Evolutionary conservation across 208 protist genomes (phyloP).

Genomic region (Leishmania gerbilli): DNA sequence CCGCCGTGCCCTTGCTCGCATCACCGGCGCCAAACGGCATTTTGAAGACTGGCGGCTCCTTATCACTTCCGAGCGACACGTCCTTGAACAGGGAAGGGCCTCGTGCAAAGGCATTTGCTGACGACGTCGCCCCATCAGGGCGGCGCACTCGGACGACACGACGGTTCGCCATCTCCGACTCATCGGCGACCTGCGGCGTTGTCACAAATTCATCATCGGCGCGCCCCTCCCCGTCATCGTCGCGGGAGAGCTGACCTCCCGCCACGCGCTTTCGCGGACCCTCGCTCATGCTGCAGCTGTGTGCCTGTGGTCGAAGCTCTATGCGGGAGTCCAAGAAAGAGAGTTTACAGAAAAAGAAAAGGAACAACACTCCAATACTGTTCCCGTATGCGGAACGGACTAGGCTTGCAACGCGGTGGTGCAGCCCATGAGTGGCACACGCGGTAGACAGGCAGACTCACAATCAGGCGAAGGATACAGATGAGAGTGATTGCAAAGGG

Average conservation of each 20-base stretch:
- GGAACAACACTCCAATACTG: neutral
- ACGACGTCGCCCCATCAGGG: conserved; percentile 1
- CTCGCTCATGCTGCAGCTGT: conserved; percentile 18
- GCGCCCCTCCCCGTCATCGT: conserved; percentile 36
- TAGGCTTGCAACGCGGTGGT: neutral
- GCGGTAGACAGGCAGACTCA: neutral
- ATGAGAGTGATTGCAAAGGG: neutral
- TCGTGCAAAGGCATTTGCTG: conserved; percentile 2
- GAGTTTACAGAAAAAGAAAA: neutral
- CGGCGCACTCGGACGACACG: conserved; percentile 65
- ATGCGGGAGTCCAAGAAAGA: neutral
- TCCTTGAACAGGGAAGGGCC: conserved; percentile 45
- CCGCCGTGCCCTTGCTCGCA: neutral
- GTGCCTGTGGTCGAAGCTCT: neutral
- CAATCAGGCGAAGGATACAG: neutral
- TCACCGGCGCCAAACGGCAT: conserved; percentile 22
- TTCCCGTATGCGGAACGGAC: neutral
- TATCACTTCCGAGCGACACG: conserved; percentile 17
- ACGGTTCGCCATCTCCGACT: conserved; percentile 61
- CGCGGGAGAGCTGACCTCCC: conserved; percentile 33
- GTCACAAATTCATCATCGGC: conserved; percentile 50
- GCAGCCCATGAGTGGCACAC: neutral
- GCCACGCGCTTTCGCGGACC: conserved; percentile 38
- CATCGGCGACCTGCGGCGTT: conserved; percentile 54
- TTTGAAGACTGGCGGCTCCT: conserved; percentile 7